Conservation (phyloP, 257 asterid genomes). For the Solanum sejunctum region DNA sequence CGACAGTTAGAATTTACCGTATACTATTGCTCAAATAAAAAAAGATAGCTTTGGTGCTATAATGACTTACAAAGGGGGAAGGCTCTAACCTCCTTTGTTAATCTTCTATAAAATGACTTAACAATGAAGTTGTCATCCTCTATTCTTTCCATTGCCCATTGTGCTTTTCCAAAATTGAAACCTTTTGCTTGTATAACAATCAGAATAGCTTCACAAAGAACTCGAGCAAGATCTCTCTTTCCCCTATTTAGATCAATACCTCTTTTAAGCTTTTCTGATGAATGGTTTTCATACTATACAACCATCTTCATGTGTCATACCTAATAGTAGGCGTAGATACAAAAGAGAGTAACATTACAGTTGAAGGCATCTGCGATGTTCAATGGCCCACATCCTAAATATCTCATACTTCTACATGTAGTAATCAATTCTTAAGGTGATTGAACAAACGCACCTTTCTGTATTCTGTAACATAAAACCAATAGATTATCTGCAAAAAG, state of each 20-base stretch:
- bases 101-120: too few relatives aligned
- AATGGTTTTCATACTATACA: not conserved
- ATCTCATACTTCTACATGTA: not conserved
- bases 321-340: not conserved
- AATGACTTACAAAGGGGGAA: too few relatives aligned
- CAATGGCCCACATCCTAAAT: not conserved
- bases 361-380: not conserved
- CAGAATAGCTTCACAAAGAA: not conserved
- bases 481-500: not conserved
- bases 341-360: not conserved
- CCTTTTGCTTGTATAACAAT: too few relatives aligned
- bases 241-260: not conserved
- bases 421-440: not conserved
- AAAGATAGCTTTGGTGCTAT: too few relatives aligned
- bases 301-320: not conserved
- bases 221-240: not conserved
- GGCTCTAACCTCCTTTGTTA: too few relatives aligned
- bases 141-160: too few relatives aligned
- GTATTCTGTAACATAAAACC: not conserved
- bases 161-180: too few relatives aligned
- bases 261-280: not conserved
- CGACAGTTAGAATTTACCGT: too few relatives aligned
- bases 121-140: too few relatives aligned
- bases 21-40: too few relatives aligned
- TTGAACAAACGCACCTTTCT: not conserved